A percentile compares a stretch with the other conserved stretches of the same genome.
Evolutionary conservation across 139 green algal genomes (phyloP).

Genomic region (Chlamydomonas urium): DNA sequence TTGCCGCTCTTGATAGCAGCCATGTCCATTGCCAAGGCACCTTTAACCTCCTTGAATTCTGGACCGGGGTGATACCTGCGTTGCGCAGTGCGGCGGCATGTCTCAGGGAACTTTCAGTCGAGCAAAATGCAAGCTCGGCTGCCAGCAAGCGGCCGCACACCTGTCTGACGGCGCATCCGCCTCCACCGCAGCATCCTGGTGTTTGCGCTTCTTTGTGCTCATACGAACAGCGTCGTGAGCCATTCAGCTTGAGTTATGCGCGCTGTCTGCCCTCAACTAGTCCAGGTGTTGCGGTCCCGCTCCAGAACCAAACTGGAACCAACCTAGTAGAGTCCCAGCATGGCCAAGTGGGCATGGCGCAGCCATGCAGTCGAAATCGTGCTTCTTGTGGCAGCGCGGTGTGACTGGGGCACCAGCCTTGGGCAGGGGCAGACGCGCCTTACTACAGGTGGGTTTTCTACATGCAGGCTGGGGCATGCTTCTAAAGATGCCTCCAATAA

Average conservation of each 20-base stretch:
- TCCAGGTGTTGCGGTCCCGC: not conserved
- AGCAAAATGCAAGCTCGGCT: not conserved
- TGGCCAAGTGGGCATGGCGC: not conserved
- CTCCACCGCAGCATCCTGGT: not conserved
- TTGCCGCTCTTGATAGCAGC: not conserved
- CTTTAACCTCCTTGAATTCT: not conserved
- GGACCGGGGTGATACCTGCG: conserved; percentile 2
- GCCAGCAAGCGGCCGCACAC: not conserved
- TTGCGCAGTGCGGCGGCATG: too few species aligned
- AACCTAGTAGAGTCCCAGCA: not conserved
- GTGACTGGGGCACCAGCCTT: not conserved
- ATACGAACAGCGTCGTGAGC: too few species aligned
- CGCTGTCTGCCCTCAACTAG: not conserved
- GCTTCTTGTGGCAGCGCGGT: not conserved
- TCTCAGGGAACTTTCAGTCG: not conserved
- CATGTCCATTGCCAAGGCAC: not conserved
- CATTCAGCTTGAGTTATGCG: not conserved
- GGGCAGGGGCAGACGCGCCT: too few species aligned
- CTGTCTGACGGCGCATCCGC: not conserved
- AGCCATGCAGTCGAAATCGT: not conserved
- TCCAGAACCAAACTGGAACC: not conserved
- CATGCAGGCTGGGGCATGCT: not conserved
- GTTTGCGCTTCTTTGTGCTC: conserved; percentile 28
- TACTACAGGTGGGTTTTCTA: not conserved
- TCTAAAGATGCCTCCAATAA: not conserved